Percentiles rank a stretch among this genome's conserved stretches.
Evolutionary conservation across 1,139 yeast genomes (phyloP).

Genomic region (Saccharomycopsis crataegensis): DNA sequence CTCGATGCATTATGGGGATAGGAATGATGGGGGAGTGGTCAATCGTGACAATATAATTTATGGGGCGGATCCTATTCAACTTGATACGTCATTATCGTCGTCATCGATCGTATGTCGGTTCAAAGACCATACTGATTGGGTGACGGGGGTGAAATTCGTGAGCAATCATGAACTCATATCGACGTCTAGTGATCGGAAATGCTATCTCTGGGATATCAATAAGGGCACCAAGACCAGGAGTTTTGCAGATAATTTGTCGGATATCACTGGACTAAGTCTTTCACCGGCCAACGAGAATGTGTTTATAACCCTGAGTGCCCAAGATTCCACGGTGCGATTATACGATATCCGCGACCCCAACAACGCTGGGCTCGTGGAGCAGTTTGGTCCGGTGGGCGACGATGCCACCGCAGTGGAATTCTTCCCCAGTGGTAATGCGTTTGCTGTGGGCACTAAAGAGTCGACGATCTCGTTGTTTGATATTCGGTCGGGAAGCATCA

Average conservation of each 20-base stretch:
- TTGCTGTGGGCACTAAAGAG: constrained; percentile 73
- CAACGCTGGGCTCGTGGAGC: constrained; percentile 7
- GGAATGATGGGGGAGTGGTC: background rate
- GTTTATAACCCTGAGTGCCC: constrained; percentile 11
- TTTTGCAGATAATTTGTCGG: constrained; percentile 74
- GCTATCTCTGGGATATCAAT: constrained; percentile 72
- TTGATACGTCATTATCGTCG: background rate
- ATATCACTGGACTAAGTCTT: constrained; percentile 49
- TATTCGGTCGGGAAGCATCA: constrained; percentile 65
- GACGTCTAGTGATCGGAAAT: constrained; percentile 78
- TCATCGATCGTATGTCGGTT: constrained; percentile 22
- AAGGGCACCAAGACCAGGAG: constrained; percentile 49
- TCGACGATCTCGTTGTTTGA: constrained; percentile 70
- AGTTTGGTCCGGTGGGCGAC: constrained; percentile 25
- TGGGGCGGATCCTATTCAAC: constrained; percentile 1
- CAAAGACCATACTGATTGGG: constrained; percentile 75
- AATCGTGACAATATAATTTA: constrained; percentile 2
- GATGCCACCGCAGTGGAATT: constrained; percentile 64
- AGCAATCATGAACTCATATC: constrained; percentile 53
- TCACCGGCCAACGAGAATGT: constrained; percentile 25
- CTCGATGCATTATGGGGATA: constrained; percentile 4
- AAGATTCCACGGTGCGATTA: constrained; percentile 11
- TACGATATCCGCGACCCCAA: constrained; percentile 12
- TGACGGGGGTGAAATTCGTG: constrained; percentile 66
- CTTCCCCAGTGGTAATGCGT: constrained; percentile 66